Base-by-base conservation (phyloP, 2,329 filamentous ascomycete genomes). In the Botrytis deweyae region DNA sequence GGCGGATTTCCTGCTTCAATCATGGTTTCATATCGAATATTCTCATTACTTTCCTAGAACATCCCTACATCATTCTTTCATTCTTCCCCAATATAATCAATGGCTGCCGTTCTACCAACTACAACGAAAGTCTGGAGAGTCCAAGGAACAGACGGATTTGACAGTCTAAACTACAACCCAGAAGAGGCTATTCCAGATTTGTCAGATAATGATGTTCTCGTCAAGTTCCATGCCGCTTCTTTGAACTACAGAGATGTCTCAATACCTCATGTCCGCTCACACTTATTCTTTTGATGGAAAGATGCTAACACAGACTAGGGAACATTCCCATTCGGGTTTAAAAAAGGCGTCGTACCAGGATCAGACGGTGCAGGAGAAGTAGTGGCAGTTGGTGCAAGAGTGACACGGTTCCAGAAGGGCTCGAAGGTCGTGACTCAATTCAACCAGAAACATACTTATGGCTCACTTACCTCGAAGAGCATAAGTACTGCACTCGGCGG, bases 401-500 rank as follows among this genome's bases (percentile, higher is more conserved):
- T 81, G 2, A 74, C 74, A 7, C 74, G 74, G 1, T 75, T 83
- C 64, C 68, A 77, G 14, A 71, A 76, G 14, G 82, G 82, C 0
- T 82, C 83, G 70, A 76, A 76, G 38, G 82, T 83, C 44, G 69
- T 82, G 44, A 66, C 78, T 6, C 71, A 76, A 1, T 77, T 81
- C n/a, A 77, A 70, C 55, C 70, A 20, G 10, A 52, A 71, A 25
- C 52, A 52, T 42, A 44, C 61, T 22, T 67, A 29, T 29, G 64
- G 72, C 40, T 46, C 62, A 10, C 40, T 64, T 25, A 44, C 36
- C 14, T 64, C 40, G 20, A 42, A 52, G 67, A 62, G 22, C 20
- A 58, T 55, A 75, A 33, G 38, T 6, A 76, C 76, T 40, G 70
- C 25, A 16, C 59, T 72, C 36, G 81, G 82, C 3, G 73, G 69